phyloP scores from a whole-genome alignment of 164 flowering plant species.

The Aristolochia contorta region DNA sequence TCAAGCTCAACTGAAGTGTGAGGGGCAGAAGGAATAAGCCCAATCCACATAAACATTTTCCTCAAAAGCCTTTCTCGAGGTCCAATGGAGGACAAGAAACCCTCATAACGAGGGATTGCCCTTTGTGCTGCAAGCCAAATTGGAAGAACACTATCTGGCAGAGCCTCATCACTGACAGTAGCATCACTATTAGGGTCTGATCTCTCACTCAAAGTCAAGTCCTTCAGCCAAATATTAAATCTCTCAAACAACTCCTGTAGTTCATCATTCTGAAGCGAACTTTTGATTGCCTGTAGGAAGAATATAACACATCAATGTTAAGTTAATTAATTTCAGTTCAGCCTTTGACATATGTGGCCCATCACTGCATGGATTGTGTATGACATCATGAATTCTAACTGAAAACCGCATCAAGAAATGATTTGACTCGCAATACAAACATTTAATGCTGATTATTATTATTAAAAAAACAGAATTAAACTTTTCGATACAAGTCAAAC shows the following conservation, averaged over 20 bases:
- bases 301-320: conserved; percentile 1
- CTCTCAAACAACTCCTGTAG: conserved; percentile 35
- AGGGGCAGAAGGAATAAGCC: conserved; percentile 48
- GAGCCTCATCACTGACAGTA: conserved; percentile 18
- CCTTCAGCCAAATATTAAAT: conserved; percentile 45
- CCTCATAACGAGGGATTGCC: conserved; percentile 84
- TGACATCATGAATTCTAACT: neutral
- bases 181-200: conserved; percentile 26
- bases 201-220: conserved; percentile 24
- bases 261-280: conserved; percentile 30
- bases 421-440: too few relatives aligned
- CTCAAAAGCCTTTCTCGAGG: conserved; percentile 80
- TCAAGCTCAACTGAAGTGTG: conserved; percentile 37
- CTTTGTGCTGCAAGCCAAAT: conserved; percentile 91
- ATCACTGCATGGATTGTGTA: neutral
- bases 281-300: conserved; percentile 39
- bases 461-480: too few relatives aligned
- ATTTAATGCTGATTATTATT: too few relatives aligned
- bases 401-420: too few relatives aligned
- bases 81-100: conserved; percentile 59
- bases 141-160: conserved; percentile 52
- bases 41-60: conserved; percentile 63
- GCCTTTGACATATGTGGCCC: neutral
- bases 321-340: neutral
- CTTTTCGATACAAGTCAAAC: too few relatives aligned